Conservation (phyloP, 345 rosid genomes). For the Boechera stricta region DNA sequence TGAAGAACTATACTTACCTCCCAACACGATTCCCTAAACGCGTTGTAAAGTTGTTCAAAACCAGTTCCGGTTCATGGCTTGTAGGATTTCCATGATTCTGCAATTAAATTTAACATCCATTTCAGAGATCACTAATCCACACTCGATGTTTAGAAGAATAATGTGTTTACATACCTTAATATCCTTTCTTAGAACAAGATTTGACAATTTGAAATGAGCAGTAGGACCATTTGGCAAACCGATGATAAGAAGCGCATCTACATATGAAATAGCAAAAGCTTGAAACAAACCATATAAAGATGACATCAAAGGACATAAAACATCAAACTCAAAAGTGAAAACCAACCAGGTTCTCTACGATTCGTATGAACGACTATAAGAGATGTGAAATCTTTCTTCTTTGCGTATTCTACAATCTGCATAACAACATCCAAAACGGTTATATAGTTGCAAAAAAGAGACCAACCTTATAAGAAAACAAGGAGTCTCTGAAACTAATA, state of each 20-base stretch:
- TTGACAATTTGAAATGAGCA: conserved; percentile 91
- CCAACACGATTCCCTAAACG: conserved; percentile 93
- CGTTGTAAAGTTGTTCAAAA: conserved; percentile 85
- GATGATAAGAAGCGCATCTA: conserved; percentile 83
- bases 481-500: background rate
- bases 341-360: conserved; percentile 89
- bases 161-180: conserved; percentile 63
- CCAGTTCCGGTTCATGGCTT: conserved; percentile 84
- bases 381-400: conserved; percentile 76
- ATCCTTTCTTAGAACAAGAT: conserved; percentile 82
- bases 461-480: background rate
- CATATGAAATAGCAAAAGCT: conserved; percentile 17
- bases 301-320: background rate
- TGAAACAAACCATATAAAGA: background rate
- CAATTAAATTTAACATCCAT: background rate
- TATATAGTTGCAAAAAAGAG: background rate
- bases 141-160: background rate
- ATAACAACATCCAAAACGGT: conserved; percentile 4
- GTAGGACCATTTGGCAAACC: conserved; percentile 95
- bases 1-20: conserved; percentile 53
- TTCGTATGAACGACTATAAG: conserved; percentile 82
- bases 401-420: conserved; percentile 92
- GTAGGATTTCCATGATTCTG: conserved; percentile 98
- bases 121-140: conserved; percentile 16
- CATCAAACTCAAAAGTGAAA: conserved; percentile 8